A percentile compares a stretch with the other conserved stretches of the same genome.
phyloP scores from a whole-genome alignment of 768 basidiomycete species.

The Tricholoma terreum region DNA sequence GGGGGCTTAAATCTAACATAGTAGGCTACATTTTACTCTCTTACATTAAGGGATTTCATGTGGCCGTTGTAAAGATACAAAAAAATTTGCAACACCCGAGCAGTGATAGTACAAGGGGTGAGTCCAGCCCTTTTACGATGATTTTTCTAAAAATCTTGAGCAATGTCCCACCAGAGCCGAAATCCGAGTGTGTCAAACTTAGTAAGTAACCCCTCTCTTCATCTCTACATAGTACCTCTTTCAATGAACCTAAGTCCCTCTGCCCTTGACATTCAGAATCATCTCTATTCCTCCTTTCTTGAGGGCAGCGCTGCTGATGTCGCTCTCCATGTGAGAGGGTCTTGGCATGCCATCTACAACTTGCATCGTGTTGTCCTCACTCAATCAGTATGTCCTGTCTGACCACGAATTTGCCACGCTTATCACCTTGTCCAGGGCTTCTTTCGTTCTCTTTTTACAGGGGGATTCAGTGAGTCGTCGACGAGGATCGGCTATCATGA shows the following conservation, averaged over 20 bases:
- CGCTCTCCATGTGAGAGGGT: slow-evolving; percentile 60
- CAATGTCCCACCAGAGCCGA: too few species aligned
- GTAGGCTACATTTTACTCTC: too few species aligned
- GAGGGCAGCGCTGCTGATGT: slow-evolving; percentile 76
- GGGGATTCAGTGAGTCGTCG: slow-evolving; percentile 68
- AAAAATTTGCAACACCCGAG: too few species aligned
- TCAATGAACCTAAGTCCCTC: slow-evolving; percentile 39
- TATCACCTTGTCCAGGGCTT: slow-evolving; percentile 55
- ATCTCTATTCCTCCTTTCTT: slow-evolving; percentile 75
- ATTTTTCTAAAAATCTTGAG: too few species aligned
- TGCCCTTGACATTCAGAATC: slow-evolving; percentile 60
- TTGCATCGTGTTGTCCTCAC: slow-evolving; percentile 86
- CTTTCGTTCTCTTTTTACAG: slow-evolving; percentile 84
- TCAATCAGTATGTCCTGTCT: slow-evolving; percentile 61
- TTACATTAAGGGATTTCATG: too few species aligned
- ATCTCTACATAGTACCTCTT: neutral
- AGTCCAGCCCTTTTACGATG: too few species aligned
- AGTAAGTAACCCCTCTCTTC: neutral
- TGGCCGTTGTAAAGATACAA: too few species aligned
- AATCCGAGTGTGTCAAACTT: too few species aligned
- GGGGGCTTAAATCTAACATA: too few species aligned
- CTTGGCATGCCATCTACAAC: slow-evolving; percentile 70
- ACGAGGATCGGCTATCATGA: slow-evolving; percentile 23
- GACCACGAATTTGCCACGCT: neutral
- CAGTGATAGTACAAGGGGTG: too few species aligned